Evolutionary conservation across 495 filamentous ascomycete species (phyloP), one percentile per base, ranked within the genome.

Genomic region (Hyaloscypha finlandica): DNA sequence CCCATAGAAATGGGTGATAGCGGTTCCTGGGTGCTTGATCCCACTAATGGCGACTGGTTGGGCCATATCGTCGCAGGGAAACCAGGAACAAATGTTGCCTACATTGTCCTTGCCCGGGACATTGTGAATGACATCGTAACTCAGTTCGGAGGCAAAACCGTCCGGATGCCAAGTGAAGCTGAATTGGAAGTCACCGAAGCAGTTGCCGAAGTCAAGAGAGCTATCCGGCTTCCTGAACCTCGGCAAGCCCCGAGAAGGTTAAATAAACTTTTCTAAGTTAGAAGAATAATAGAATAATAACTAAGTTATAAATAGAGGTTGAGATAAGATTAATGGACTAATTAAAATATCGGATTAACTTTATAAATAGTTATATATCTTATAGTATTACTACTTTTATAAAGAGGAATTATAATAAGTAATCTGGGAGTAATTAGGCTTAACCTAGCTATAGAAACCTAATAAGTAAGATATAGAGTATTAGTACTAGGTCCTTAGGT

Each of bases 211-310:
- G 29, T 58, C 19, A 58, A 32, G 30, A 58, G 55, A 58, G 30
- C 55, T 33, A 30, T 58, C 30, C 55, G 6, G 14, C 55, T 58
- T 58, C n/a, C n/a, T 58, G 55, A 58, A 29, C n/a, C 55, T 58
- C 16, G 3, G n/a, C 30, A 58, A 12, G 35, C 35, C 55, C n/a
- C 8, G 30, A 30, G n/a, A n/a, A n/a, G n/a, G n/a, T n/a, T n/a
- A n/a, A n/a, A n/a, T n/a, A n/a, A n/a, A n/a, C n/a, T n/a, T n/a
- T n/a, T n/a, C n/a, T n/a, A n/a, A n/a, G n/a, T n/a, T n/a, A n/a
- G n/a, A n/a, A n/a, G n/a, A n/a, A n/a, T n/a, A n/a, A n/a, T n/a
- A n/a, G n/a, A n/a, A n/a, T n/a, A n/a, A n/a, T n/a, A n/a, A n/a
- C n/a, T n/a, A n/a, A n/a, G n/a, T n/a, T n/a, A n/a, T n/a, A n/a